Conservation (phyloP, 148 eudicot genomes). For the Rhododendron molle region DNA sequence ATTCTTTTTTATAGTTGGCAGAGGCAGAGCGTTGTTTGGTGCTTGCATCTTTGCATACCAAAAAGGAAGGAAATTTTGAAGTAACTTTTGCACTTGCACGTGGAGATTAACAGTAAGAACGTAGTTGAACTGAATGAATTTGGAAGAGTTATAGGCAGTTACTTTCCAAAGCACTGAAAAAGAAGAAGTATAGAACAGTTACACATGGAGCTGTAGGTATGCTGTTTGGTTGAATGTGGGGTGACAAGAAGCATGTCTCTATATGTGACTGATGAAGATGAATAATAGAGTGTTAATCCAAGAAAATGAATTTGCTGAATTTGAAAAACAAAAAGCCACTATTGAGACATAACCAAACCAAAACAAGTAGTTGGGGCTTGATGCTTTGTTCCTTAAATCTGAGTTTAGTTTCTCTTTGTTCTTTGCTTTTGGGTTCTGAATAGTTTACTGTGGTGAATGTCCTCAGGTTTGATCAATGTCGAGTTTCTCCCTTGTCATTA, state of each 20-base stretch:
- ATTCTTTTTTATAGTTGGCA: background rate
- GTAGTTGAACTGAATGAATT: background rate
- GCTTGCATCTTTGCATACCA: background rate
- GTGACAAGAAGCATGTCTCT: background rate
- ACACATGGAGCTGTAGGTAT: background rate
- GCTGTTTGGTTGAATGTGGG: background rate
- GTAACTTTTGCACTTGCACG: background rate
- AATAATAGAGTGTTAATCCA: background rate
- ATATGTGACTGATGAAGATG: conserved; percentile 3
- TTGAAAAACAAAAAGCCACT: background rate
- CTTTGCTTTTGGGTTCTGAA: background rate
- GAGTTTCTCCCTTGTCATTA: conserved; percentile 60
- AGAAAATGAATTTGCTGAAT: background rate
- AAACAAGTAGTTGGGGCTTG: background rate
- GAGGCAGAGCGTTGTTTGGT: background rate
- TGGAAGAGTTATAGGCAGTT: background rate
- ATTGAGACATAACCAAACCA: background rate
- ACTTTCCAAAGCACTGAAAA: background rate
- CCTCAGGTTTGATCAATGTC: conserved; percentile 88
- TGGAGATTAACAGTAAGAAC: background rate
- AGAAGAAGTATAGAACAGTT: background rate
- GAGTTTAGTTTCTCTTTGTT: background rate
- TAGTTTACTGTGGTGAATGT: conserved; percentile 8
- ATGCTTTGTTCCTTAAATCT: background rate
- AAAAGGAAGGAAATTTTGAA: background rate